Percentiles rank a stretch among this genome's conserved stretches.
These are phyloP conservation scores for Eucalyptus sp. DNA, from an alignment of 345 rosid genomes.

Conservation along the genomic window DNA sequence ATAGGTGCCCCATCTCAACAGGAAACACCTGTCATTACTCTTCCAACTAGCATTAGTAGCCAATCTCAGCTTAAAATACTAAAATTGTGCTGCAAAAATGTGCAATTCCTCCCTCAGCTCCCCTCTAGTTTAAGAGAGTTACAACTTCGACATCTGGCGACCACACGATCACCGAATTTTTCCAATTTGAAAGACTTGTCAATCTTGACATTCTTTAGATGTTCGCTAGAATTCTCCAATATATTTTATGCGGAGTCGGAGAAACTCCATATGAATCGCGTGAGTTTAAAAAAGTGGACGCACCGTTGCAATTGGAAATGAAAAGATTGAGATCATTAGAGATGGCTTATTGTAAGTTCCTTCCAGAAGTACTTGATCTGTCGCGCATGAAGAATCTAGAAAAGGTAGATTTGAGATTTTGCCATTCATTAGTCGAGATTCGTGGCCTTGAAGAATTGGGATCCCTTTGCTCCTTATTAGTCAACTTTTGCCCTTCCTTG, in stretches of 20 bases:
- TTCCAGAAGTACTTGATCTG: not conserved
- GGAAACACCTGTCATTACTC: too few relatives aligned
- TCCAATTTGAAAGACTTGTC: too few relatives aligned
- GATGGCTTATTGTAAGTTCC: fast-evolving
- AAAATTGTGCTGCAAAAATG: fast-evolving
- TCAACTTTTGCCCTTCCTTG: too few relatives aligned
- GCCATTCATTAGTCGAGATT: too few relatives aligned
- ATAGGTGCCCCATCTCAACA: too few relatives aligned
- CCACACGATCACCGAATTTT: too few relatives aligned
- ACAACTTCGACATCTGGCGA: fast-evolving
- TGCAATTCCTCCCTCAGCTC: too few relatives aligned
- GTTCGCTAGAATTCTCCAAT: not conserved
- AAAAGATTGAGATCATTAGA: not conserved
- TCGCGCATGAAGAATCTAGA: not conserved
- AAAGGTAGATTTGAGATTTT: not conserved
- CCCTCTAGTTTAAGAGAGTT: too few relatives aligned
- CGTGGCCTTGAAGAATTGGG: too few relatives aligned
- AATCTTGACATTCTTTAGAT: fast-evolving
- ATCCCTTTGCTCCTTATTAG: too few relatives aligned
- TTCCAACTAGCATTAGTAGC: too few relatives aligned
- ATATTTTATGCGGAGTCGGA: not conserved
- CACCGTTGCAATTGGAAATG: not conserved
- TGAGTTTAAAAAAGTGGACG: fast-evolving
- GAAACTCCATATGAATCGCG: fast-evolving
- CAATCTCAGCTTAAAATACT: too few relatives aligned